These are phyloP conservation scores for Rhizopogon vinicolor DNA, from an alignment of 768 basidiomycete genomes.

Conservation along the genomic window DNA sequence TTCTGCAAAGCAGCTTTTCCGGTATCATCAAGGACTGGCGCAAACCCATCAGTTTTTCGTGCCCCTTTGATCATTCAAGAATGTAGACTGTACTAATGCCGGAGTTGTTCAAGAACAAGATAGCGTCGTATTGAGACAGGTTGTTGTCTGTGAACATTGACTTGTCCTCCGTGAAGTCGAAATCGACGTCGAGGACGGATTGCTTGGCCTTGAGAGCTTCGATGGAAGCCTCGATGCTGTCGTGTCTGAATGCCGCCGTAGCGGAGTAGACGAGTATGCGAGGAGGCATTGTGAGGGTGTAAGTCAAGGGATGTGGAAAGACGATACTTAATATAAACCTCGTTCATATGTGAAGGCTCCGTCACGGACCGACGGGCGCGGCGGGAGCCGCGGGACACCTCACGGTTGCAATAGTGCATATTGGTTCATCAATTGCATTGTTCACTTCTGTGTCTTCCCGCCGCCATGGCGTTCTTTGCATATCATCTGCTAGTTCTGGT, in stretches of 20 bases:
- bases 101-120: constrained; percentile 67
- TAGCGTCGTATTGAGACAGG: constrained; percentile 53
- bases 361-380: too few relatives aligned
- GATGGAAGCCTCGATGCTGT: constrained; percentile 71
- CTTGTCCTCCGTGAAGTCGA: constrained; percentile 64
- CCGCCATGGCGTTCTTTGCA: not conserved
- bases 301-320: not conserved
- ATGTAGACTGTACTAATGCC: constrained; percentile 52
- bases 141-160: constrained; percentile 49
- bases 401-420: too few relatives aligned
- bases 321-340: too few relatives aligned
- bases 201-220: constrained; percentile 45
- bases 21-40: constrained; percentile 47
- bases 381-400: too few relatives aligned
- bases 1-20: constrained; percentile 59
- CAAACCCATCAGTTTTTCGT: not conserved
- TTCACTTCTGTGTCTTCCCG: too few relatives aligned
- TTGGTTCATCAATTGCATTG: too few relatives aligned
- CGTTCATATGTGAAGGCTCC: too few relatives aligned
- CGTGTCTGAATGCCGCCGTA: constrained; percentile 62
- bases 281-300: constrained; percentile 17
- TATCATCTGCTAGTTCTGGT: not conserved
- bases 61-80: not conserved
- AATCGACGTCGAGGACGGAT: constrained; percentile 43
- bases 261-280: constrained; percentile 57